Percentiles rank a stretch among this genome's conserved stretches.
Conservation (phyloP, 208 protist species). For the Trichomonas vaginalis region DNA sequence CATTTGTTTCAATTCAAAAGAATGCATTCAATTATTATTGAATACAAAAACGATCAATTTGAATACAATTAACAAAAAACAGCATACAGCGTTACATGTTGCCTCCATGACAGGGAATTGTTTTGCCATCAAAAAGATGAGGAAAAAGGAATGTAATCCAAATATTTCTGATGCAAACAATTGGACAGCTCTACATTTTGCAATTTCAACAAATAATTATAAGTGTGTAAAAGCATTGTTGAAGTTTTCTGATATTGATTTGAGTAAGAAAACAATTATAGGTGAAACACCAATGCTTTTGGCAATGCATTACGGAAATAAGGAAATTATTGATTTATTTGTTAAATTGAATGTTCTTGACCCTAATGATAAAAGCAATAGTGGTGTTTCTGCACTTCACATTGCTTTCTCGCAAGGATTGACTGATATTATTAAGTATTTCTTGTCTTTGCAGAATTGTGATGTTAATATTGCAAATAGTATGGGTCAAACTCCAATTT, state of each 20-base stretch:
- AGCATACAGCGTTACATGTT: not conserved
- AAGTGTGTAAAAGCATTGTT: not conserved
- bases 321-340: not conserved
- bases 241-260: not conserved
- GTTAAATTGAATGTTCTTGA: not conserved
- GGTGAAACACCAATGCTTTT: not conserved
- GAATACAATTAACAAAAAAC: not conserved
- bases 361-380: not conserved
- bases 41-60: not conserved
- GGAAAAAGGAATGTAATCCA: not conserved
- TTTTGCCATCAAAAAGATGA: not conserved
- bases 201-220: not conserved
- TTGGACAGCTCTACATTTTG: not conserved
- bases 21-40: not conserved
- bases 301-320: not conserved
- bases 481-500: not conserved
- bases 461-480: not conserved
- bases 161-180: not conserved
- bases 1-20: not conserved
- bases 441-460: not conserved
- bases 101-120: not conserved
- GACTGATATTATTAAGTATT: not conserved
- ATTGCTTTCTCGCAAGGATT: not conserved
- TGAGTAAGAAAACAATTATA: not conserved
- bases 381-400: not conserved